Conservation (phyloP, 148 eudicot species). For the Camellia japonica region DNA sequence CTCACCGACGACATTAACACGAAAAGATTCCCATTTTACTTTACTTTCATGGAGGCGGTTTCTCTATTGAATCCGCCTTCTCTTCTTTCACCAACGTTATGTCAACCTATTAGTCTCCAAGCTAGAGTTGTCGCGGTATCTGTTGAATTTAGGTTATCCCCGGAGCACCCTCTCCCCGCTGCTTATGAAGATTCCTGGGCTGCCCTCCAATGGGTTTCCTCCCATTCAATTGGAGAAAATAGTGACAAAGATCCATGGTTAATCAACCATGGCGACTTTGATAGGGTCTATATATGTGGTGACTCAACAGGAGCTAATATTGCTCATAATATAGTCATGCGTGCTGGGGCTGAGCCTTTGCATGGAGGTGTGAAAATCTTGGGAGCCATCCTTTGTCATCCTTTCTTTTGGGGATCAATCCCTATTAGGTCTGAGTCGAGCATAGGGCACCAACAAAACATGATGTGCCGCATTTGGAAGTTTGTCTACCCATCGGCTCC, state of each 20-base stretch:
- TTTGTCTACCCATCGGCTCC: slow-evolving; percentile 24
- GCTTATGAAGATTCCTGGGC: slow-evolving; percentile 34
- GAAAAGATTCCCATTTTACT: slow-evolving; percentile 38
- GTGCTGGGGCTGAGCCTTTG: slow-evolving; percentile 31
- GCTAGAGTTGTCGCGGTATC: slow-evolving; percentile 29
- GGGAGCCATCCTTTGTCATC: slow-evolving; percentile 46
- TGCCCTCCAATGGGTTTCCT: slow-evolving; percentile 25
- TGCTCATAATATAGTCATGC: slow-evolving; percentile 43
- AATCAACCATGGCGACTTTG: slow-evolving; percentile 26
- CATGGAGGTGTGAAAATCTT: slow-evolving; percentile 16
- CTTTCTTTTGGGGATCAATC: slow-evolving; percentile 43
- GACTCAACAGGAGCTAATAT: slow-evolving; percentile 58
- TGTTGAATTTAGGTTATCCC: slow-evolving; percentile 41
- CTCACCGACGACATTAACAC: not conserved
- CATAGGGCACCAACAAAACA: not conserved
- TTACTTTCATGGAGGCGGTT: slow-evolving; percentile 52
- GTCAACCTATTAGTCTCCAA: slow-evolving; percentile 24
- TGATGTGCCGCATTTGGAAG: not conserved
- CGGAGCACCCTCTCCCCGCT: slow-evolving; percentile 33
- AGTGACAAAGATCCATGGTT: slow-evolving; percentile 35
- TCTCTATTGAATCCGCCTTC: slow-evolving; percentile 43
- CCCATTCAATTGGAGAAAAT: slow-evolving; percentile 16
- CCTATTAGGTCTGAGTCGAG: slow-evolving; percentile 25
- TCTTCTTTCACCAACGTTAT: slow-evolving; percentile 31
- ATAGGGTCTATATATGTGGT: slow-evolving; percentile 45